These are phyloP conservation scores for Panicum hallii DNA, from an alignment of 202 grass and related monocot genomes.

Conservation along the genomic window DNA sequence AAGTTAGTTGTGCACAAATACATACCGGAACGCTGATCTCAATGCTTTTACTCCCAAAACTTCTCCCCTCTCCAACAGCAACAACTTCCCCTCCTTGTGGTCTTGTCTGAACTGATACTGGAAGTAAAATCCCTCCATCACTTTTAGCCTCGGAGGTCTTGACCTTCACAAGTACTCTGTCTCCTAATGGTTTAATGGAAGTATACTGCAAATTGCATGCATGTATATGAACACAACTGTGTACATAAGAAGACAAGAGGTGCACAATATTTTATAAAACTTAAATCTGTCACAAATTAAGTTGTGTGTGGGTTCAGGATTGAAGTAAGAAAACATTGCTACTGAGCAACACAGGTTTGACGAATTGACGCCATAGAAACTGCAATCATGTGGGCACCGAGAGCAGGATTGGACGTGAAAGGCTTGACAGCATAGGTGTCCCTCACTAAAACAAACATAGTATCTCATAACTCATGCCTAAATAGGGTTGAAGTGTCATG, in stretches of 20 bases:
- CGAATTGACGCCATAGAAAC: not conserved
- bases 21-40: constrained; percentile 70
- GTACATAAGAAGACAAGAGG: constrained; percentile 22
- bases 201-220: constrained; percentile 76
- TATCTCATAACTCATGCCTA: not conserved
- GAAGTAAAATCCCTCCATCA: constrained; percentile 84
- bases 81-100: constrained; percentile 81
- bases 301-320: not conserved
- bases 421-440: not conserved
- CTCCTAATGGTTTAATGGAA: constrained; percentile 81
- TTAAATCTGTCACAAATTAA: constrained; percentile 5
- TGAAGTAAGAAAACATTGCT: not conserved
- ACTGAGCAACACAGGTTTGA: not conserved
- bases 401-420: not conserved
- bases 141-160: constrained; percentile 82
- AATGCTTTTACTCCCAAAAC: constrained; percentile 55
- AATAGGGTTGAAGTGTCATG: not conserved
- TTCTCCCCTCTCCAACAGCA: constrained; percentile 80
- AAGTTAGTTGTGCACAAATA: constrained; percentile 21
- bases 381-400: not conserved
- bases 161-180: constrained; percentile 79
- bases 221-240: constrained; percentile 12
- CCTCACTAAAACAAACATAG: not conserved
- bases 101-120: constrained; percentile 73
- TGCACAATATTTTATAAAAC: constrained; percentile 13